Percentiles rank a stretch among this genome's conserved stretches.
Conservation (phyloP, 257 asterid genomes). For the Solanum chaucha region DNA sequence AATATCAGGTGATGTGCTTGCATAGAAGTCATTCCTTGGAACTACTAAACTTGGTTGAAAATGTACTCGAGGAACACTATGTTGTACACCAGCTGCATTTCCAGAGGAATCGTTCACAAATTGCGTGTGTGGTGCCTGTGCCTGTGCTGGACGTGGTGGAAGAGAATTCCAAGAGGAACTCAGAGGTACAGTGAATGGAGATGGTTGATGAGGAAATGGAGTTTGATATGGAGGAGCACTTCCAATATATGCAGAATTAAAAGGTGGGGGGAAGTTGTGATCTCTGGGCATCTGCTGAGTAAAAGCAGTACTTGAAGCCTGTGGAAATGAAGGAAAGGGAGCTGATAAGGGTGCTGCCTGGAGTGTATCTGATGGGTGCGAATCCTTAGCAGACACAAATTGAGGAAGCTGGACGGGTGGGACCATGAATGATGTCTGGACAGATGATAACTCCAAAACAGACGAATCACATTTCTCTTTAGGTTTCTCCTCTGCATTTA, state of each 20-base stretch:
- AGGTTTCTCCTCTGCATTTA: constrained; percentile 27
- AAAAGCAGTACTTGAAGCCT: constrained; percentile 21
- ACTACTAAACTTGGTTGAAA: constrained; percentile 34
- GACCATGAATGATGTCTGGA: constrained; percentile 12
- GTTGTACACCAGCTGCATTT: constrained; percentile 15
- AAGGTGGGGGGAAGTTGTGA: constrained; percentile 14
- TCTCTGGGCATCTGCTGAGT: constrained; percentile 28
- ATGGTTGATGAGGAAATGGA: constrained; percentile 38
- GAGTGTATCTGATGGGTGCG: constrained; percentile 18
- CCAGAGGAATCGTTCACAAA: constrained; percentile 7
- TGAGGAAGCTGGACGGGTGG: constrained; percentile 17
- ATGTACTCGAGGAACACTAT: constrained; percentile 23
- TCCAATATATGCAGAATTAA: constrained; percentile 14
- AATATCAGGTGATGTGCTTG: constrained; percentile 26
- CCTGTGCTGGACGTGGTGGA: constrained; percentile 38
- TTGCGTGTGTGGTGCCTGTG: constrained; percentile 21
- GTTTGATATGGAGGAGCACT: constrained; percentile 35
- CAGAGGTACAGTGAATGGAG: constrained; percentile 36
- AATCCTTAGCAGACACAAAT: constrained; percentile 18
- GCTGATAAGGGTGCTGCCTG: constrained; percentile 19
- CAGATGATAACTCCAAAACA: constrained; percentile 17
- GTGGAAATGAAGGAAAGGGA: constrained; percentile 27
- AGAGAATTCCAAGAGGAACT: constrained; percentile 37
- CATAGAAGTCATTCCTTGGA: constrained; percentile 25
- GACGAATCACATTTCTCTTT: constrained; percentile 21